phyloP scores from a whole-genome alignment of 129 eudicot genomes.

The Ambrosia trifida region DNA sequence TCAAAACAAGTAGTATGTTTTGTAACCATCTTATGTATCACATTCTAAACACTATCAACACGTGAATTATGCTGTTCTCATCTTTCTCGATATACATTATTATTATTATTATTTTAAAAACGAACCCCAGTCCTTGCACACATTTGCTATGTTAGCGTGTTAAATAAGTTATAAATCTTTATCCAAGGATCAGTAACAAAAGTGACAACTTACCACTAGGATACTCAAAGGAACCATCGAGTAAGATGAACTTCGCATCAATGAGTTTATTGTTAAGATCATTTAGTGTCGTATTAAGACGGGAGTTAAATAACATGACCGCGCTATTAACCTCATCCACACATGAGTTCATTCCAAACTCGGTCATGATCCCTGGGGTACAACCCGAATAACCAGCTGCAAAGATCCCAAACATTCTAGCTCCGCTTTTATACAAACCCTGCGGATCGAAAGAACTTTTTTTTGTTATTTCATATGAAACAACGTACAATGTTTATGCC shows the following conservation, averaged over 20 bases:
- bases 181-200: not conserved
- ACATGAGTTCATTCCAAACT: constrained; percentile 28
- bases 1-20: too few relatives aligned
- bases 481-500: not conserved
- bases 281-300: constrained; percentile 21
- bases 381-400: constrained; percentile 45
- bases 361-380: constrained; percentile 28
- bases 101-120: too few relatives aligned
- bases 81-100: too few relatives aligned
- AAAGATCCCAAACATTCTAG: constrained; percentile 48
- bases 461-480: not conserved
- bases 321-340: constrained; percentile 34
- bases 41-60: too few relatives aligned
- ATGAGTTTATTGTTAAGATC: constrained; percentile 31
- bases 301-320: constrained; percentile 33
- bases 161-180: not conserved
- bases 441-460: constrained; percentile 9
- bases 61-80: too few relatives aligned
- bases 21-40: too few relatives aligned
- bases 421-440: constrained; percentile 41
- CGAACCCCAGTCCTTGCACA: too few relatives aligned
- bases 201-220: constrained; percentile 22
- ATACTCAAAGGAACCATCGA: constrained; percentile 8
- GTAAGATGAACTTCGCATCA: constrained; percentile 38
- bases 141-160: not conserved